Conservation (phyloP, 495 filamentous ascomycete genomes). For the Penicillium canariense region DNA sequence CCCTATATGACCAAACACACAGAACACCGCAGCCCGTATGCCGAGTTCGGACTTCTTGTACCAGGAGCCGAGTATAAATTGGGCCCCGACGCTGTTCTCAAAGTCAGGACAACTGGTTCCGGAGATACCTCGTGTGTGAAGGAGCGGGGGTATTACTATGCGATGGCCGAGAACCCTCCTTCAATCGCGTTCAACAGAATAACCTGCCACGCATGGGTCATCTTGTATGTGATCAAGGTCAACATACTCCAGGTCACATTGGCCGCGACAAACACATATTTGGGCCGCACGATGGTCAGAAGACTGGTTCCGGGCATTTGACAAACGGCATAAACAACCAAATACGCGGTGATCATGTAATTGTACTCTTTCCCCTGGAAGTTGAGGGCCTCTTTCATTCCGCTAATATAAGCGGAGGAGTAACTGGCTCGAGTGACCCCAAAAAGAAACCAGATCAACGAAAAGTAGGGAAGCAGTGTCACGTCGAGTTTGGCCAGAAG, state of each 20-base stretch:
- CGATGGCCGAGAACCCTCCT: constrained; percentile 36
- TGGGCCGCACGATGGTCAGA: constrained; percentile 30
- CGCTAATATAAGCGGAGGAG: constrained; percentile 38
- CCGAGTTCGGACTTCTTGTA: constrained; percentile 32
- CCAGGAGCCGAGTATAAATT: constrained; percentile 32
- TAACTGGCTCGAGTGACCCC: constrained; percentile 38
- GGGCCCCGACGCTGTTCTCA: constrained; percentile 24
- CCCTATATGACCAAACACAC: constrained; percentile 29
- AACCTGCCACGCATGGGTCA: constrained; percentile 35
- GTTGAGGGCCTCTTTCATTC: constrained; percentile 34
- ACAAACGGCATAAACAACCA: constrained; percentile 38
- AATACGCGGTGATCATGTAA: constrained; percentile 39
- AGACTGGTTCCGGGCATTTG: constrained; percentile 38
- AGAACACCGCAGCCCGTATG: constrained; percentile 29
- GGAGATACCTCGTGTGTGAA: neutral
- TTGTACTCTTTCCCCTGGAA: constrained; percentile 40
- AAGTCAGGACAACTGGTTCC: neutral
- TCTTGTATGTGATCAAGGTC: constrained; percentile 34
- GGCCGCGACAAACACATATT: constrained; percentile 36
- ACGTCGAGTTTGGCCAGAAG: constrained; percentile 31
- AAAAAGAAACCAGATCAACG: constrained; percentile 38
- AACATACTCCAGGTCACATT: constrained; percentile 35
- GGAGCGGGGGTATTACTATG: constrained; percentile 23
- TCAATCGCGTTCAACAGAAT: constrained; percentile 37
- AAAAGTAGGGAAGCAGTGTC: constrained; percentile 36